Conservation (phyloP, 495 filamentous ascomycete species). For the Hypoxylon crocopeplum region DNA sequence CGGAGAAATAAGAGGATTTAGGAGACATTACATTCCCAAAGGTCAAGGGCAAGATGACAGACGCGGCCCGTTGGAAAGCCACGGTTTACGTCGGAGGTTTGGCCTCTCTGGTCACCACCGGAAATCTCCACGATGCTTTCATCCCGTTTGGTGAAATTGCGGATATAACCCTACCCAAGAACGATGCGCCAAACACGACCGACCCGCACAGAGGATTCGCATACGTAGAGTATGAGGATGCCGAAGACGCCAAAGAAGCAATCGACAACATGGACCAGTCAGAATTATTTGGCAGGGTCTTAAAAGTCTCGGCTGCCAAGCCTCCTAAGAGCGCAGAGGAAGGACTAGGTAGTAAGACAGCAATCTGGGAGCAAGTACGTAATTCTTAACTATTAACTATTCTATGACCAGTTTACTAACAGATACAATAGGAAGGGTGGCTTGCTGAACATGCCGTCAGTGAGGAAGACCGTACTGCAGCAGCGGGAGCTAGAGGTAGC, state of each 20-base stretch:
- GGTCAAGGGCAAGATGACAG: slow-evolving; percentile 66
- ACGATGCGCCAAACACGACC: slow-evolving; percentile 70
- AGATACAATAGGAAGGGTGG: slow-evolving; percentile 78
- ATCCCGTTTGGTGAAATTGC: slow-evolving; percentile 94
- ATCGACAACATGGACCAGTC: slow-evolving; percentile 99
- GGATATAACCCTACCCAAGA: slow-evolving; percentile 86
- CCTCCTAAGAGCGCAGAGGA: slow-evolving; percentile 87
- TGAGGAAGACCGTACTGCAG: slow-evolving; percentile 78
- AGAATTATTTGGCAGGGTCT: slow-evolving; percentile 89
- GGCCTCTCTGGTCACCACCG: slow-evolving; percentile 74
- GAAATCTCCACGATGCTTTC: slow-evolving; percentile 86
- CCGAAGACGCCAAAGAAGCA: slow-evolving; percentile 87
- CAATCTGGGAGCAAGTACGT: slow-evolving; percentile 95
- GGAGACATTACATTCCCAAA: neutral
- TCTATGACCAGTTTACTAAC: slow-evolving; percentile 40
- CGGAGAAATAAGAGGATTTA: slow-evolving; percentile 5
- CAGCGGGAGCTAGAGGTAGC: slow-evolving; percentile 61
- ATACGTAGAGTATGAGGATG: slow-evolving; percentile 92
- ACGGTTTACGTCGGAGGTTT: slow-evolving; percentile 94
- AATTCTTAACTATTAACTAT: slow-evolving; percentile 2
- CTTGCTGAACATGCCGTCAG: slow-evolving; percentile 87
- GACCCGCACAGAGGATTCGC: slow-evolving; percentile 92
- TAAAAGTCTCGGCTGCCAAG: slow-evolving; percentile 92
- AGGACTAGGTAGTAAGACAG: slow-evolving; percentile 90
- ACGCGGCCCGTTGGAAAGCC: slow-evolving; percentile 81